A percentile compares a stretch with the other conserved stretches of the same genome.
These are phyloP conservation scores for Plasmodium gallinaceum DNA, from an alignment of 169 alveolate species.

Conservation along the genomic window DNA sequence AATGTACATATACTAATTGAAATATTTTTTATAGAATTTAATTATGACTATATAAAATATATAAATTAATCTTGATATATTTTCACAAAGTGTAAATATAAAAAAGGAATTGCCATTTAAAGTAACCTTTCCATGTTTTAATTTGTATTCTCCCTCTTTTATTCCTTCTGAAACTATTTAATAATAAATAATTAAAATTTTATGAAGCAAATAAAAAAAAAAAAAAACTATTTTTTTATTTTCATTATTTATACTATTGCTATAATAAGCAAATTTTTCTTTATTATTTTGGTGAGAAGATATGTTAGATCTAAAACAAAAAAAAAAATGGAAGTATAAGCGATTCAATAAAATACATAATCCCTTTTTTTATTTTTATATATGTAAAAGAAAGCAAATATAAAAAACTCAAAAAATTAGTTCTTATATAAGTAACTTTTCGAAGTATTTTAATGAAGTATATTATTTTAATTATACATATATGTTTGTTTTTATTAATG, in stretches of 20 bases:
- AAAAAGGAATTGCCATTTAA: not conserved
- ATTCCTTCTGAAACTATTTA: constrained; percentile 51
- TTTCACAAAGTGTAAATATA: not conserved
- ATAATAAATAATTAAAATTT: too few relatives aligned
- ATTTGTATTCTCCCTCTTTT: constrained; percentile 55
- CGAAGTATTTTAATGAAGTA: too few relatives aligned
- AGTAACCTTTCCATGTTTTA: constrained; percentile 38
- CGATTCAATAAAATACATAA: too few relatives aligned
- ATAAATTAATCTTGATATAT: too few relatives aligned
- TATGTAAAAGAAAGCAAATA: not conserved
- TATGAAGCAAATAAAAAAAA: not conserved
- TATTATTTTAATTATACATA: not conserved
- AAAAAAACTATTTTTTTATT: not conserved
- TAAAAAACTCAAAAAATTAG: not conserved
- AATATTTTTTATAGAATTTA: too few relatives aligned
- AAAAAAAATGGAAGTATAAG: too few relatives aligned
- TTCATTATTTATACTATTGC: constrained; percentile 22
- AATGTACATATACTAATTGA: not conserved
- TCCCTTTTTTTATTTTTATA: too few relatives aligned
- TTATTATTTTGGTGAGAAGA: not conserved
- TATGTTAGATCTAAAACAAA: not conserved
- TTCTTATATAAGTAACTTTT: too few relatives aligned
- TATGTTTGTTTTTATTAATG: not conserved
- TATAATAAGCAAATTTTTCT: constrained; percentile 27
- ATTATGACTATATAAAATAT: too few relatives aligned